These are phyloP conservation scores for Aspergillus floridensis DNA, from an alignment of 2,329 filamentous ascomycete species.

Conservation along the genomic window DNA sequence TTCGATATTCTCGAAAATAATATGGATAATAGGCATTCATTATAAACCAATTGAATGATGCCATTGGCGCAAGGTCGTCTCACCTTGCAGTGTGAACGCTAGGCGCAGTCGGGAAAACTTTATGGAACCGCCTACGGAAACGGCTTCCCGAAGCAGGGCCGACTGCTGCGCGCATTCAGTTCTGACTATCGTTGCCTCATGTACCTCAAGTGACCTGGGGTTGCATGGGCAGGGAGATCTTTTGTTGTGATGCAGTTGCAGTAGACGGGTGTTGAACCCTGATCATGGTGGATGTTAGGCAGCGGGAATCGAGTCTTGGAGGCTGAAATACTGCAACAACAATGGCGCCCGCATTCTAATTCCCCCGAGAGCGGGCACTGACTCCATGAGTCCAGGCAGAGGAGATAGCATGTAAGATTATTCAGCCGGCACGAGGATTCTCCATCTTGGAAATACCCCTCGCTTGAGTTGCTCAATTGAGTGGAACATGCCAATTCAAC, in stretches of 20 bases:
- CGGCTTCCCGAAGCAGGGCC: slow-evolving; percentile 13
- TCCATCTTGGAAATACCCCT: not conserved
- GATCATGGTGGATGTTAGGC: not conserved
- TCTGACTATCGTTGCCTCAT: not conserved
- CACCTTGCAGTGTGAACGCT: slow-evolving; percentile 10
- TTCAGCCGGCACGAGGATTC: slow-evolving; percentile 4
- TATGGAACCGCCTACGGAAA: not conserved
- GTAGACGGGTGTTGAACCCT: not conserved
- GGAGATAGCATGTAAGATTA: not conserved
- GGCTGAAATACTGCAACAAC: slow-evolving; percentile 6
- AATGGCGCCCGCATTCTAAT: slow-evolving; percentile 10
- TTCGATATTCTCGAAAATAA: not conserved
- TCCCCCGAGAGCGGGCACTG: not conserved
- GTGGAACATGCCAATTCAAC: not conserved
- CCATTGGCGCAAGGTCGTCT: slow-evolving; percentile 9
- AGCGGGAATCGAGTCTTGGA: not conserved
- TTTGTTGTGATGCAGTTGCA: not conserved
- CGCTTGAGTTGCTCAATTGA: slow-evolving; percentile 8
- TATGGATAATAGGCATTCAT: not conserved
- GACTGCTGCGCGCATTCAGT: not conserved
- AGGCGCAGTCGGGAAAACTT: slow-evolving; percentile 8
- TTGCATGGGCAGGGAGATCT: not conserved
- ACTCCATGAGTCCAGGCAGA: not conserved
- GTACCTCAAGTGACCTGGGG: not conserved
- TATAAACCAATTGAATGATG: not conserved